Base-by-base conservation (phyloP, 1,284 basidiomycete genomes). In the Bjerkandera adusta region DNA sequence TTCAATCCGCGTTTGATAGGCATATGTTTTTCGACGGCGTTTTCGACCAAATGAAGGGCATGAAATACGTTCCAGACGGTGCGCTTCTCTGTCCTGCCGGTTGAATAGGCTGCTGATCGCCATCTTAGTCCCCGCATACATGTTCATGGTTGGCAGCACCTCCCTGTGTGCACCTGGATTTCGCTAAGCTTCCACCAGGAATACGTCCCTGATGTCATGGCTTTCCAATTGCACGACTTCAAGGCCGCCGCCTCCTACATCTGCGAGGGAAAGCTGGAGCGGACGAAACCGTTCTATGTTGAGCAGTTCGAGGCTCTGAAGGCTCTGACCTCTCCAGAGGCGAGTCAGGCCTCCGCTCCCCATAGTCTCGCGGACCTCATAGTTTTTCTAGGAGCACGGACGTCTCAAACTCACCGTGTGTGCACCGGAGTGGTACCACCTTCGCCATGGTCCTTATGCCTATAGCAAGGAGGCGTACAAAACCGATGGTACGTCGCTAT, bases 391-490 rank as follows among this genome's bases (percentile, higher is more conserved):
- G 76, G 83, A 85, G 55, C 76, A 82, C 55, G 70, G 77, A 56
- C 68, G 76, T 57, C 76, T 89, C 62, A 91, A 91, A 64, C 64
- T 91, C 51, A 89, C 85, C 7, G 77, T 90, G 64, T 85, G 81
- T 54, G 78, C 83, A 1, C 87, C 87, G 3, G 79, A 81, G 20
- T 89, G 85, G 87, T 86, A 81, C 64, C 85, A 88, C 61, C 75
- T 88, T 43, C 78, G 80, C 20, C 83, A 85, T 59, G 83, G 83
- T 45, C 70, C 72, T 3, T 77, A 77, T 51, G 81, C 81, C 1
- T 84, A 83, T 58, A 72, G 77, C 45, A 70, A 73, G 41, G 68
- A 73, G 4, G 76, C 83, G 2, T 89, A 88, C 63, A 69, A 72
- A 26, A 76, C 72, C 56, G 81, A 87, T 53, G 76, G 82, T 73